A percentile compares a stretch with the other conserved stretches of the same genome.
These are phyloP conservation scores for Boletus sp. DNA, from an alignment of 768 basidiomycete genomes.

Conservation along the genomic window DNA sequence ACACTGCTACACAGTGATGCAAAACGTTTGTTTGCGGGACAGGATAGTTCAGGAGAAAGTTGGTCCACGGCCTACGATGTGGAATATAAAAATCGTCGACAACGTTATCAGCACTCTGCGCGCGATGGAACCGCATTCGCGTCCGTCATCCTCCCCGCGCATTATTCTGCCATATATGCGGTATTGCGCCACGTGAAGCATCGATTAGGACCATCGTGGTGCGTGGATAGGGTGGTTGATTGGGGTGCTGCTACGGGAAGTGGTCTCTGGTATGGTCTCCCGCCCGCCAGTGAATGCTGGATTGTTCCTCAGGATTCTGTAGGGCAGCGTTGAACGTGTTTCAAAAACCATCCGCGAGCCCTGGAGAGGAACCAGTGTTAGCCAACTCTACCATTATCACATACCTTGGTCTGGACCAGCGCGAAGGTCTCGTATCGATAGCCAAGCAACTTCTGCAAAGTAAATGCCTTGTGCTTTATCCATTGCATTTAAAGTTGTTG, in stretches of 20 bases:
- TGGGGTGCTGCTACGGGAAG: slow-evolving; percentile 85
- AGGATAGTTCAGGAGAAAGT: slow-evolving; percentile 27
- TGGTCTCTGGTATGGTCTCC: slow-evolving; percentile 67
- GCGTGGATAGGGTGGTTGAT: slow-evolving; percentile 64
- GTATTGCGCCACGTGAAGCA: slow-evolving; percentile 67
- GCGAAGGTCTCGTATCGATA: slow-evolving; percentile 65
- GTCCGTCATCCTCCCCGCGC: slow-evolving; percentile 79
- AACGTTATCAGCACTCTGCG: slow-evolving; percentile 56
- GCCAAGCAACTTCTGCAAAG: slow-evolving; percentile 63
- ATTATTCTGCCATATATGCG: slow-evolving; percentile 78
- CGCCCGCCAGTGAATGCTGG: neutral
- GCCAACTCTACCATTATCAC: slow-evolving; percentile 51
- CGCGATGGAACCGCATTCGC: slow-evolving; percentile 85
- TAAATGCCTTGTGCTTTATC: slow-evolving; percentile 29
- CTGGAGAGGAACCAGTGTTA: slow-evolving; percentile 36
- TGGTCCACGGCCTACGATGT: slow-evolving; percentile 61
- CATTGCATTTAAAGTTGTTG: slow-evolving; percentile 5
- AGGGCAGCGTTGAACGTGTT: slow-evolving; percentile 74
- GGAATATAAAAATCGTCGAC: slow-evolving; percentile 58
- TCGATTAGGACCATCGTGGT: slow-evolving; percentile 63
- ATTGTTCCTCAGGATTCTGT: slow-evolving; percentile 11
- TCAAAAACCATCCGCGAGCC: slow-evolving; percentile 37
- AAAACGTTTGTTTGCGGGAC: slow-evolving; percentile 61
- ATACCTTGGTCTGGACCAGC: slow-evolving; percentile 78
- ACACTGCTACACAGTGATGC: slow-evolving; percentile 65